A percentile compares a stretch with the other conserved stretches of the same genome.
Evolutionary conservation across 129 eudicot species (phyloP).

Genomic region (sunflower (Helianthus annuus)): HanXRQr2.0-SUNRISE NC_035435.2:121856248-121856747

Average conservation of each 20-base stretch:
- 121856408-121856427: slow-evolving; percentile 91
- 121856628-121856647: no score
- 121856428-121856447: slow-evolving; percentile 70
- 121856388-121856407: slow-evolving; percentile 89
- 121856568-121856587: not conserved
- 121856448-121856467: not conserved
- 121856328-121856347: slow-evolving; percentile 95
- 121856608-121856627: no score
- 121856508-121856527: no score
- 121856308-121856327: slow-evolving; percentile 65
- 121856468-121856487: not conserved
- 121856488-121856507: no score
- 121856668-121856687: no score
- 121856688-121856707: no score
- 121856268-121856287: slow-evolving; percentile 63
- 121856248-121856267: slow-evolving; percentile 93
- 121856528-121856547: no score
- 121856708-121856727: no score
- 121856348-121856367: slow-evolving; percentile 92
- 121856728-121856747: no score
- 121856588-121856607: no score
- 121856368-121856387: slow-evolving; percentile 74
- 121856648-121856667: no score
- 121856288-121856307: slow-evolving; percentile 80
- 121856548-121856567: not conserved